Base-by-base conservation (phyloP, 1,284 basidiomycete species). In the Sparassis latifolia region DNA sequence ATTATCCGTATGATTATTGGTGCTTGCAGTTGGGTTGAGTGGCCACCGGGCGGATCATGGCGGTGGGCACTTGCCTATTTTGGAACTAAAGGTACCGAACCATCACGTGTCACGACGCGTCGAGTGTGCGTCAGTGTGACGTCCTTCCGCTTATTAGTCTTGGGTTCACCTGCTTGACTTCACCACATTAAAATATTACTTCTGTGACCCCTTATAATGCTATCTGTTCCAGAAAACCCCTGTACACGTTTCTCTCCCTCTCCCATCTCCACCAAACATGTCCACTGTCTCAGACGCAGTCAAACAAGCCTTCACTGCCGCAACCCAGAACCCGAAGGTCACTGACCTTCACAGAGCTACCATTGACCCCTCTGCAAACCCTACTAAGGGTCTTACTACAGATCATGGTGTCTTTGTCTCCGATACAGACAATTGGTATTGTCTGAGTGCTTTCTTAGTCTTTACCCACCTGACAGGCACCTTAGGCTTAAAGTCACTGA, bases 371-470 rank as follows among this genome's bases (percentile, higher is more conserved):
- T 33, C 55, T 7, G 49, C 50, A 33, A 63, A 60, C 10, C 48
- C 65, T 9, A 58, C 60, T 9, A 67, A 72, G 9, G 67, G 68
- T 33, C 59, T 83, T 52, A 86, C 82, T 0, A 85, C 80, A 12
- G 83, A 86, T 58, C 71, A 77, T 59, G 84, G 84, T 32, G 73
- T 78, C n/a, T 74, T 72, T 47, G 62, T 83, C 10, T 67, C 74
- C 1, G 73, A 87, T 57, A 80, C 84, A 0, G 82, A 87, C 60
- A 79, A 79, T 53, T 86, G 84, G 85, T 81, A 51, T 28, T 72
- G 63, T 32, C 39, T 12, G 7, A 33, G 32, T 7, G 28, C 5
- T n/a, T 30, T 10, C 38, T 45, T n/a, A 27, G 20, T 41, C n/a
- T 2, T 5, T 45, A 40, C 31, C 28, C 10, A 46, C 27, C 42